Evolutionary conservation across 148 eudicot species (phyloP).

Genomic region (Rhododendron henanense): DNA sequence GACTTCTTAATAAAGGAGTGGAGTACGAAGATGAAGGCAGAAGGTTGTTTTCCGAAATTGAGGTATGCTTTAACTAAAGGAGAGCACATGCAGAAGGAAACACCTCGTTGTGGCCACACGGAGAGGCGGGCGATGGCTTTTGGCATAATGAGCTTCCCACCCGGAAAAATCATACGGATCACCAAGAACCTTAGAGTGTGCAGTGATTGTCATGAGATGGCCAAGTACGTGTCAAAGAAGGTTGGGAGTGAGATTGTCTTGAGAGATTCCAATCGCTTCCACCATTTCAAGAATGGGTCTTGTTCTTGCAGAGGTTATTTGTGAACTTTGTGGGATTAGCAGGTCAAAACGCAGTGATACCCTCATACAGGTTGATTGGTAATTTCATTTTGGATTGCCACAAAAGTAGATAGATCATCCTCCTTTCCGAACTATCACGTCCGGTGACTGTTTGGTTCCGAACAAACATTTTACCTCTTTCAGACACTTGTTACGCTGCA

Average conservation of each 20-base stretch:
- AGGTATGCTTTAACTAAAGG: conserved; percentile 25
- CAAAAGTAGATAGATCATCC: not conserved
- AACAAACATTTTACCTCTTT: too few relatives aligned
- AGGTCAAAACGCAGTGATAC: not conserved
- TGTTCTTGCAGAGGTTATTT: conserved; percentile 58
- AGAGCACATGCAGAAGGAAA: conserved; percentile 34
- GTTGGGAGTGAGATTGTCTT: too few relatives aligned
- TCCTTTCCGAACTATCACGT: not conserved
- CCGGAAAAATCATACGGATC: too few relatives aligned
- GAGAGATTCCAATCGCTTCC: too few relatives aligned
- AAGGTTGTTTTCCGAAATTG: conserved; percentile 18
- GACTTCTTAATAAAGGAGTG: conserved; percentile 27
- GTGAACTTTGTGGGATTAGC: not conserved
- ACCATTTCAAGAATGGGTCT: conserved; percentile 48
- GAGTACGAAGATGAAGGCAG: conserved; percentile 30
- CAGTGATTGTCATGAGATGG: too few relatives aligned
- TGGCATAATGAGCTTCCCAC: conserved; percentile 44
- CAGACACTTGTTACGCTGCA: too few relatives aligned
- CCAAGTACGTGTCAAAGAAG: too few relatives aligned
- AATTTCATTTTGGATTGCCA: not conserved
- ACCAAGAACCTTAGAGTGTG: too few relatives aligned
- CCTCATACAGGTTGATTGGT: not conserved
- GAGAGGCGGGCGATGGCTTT: conserved; percentile 52
- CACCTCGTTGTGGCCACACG: conserved; percentile 44
- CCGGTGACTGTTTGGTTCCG: too few relatives aligned